These are phyloP conservation scores for Pythium sp. DNA, from an alignment of 352 stramenopile species.

Conservation along the genomic window DNA sequence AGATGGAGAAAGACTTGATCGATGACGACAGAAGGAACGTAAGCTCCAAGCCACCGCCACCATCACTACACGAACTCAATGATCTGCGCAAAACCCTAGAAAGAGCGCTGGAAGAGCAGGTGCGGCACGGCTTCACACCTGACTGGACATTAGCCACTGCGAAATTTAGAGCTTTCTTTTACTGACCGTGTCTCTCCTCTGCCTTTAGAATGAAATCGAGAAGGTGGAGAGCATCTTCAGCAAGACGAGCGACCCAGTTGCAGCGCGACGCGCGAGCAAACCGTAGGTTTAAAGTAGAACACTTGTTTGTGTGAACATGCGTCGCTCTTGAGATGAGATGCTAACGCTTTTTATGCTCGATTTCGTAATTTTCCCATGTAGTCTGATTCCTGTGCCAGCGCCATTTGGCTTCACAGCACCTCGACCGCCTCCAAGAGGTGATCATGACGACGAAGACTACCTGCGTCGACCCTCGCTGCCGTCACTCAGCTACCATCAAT, in stretches of 20 bases:
- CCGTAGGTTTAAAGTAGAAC: slow-evolving; percentile 17
- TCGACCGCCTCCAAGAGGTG: not conserved
- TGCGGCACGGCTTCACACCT: slow-evolving; percentile 5
- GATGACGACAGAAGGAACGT: slow-evolving; percentile 66
- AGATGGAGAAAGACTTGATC: slow-evolving; percentile 85
- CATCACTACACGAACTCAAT: slow-evolving; percentile 62
- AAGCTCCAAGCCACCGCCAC: slow-evolving; percentile 27
- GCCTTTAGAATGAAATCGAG: slow-evolving; percentile 28
- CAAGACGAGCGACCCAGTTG: slow-evolving; percentile 24
- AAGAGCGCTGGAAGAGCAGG: slow-evolving; percentile 59
- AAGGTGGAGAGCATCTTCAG: slow-evolving; percentile 41
- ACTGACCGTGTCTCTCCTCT: not conserved
- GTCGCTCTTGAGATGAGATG: not conserved
- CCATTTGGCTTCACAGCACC: not conserved
- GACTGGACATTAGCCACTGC: not conserved
- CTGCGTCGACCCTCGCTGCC: slow-evolving; percentile 3
- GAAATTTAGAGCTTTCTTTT: not conserved
- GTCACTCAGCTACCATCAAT: slow-evolving; percentile 8
- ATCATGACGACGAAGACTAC: not conserved
- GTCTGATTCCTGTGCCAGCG: slow-evolving; percentile 6
- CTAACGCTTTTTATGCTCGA: not conserved
- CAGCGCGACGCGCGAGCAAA: slow-evolving; percentile 21
- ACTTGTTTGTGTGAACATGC: not conserved
- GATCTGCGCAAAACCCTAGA: slow-evolving; percentile 58
- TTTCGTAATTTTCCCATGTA: not conserved